Evolutionary conservation across 2,329 filamentous ascomycete genomes (phyloP).

Genomic region (Stachybotrys chlorohalonatus): DNA sequence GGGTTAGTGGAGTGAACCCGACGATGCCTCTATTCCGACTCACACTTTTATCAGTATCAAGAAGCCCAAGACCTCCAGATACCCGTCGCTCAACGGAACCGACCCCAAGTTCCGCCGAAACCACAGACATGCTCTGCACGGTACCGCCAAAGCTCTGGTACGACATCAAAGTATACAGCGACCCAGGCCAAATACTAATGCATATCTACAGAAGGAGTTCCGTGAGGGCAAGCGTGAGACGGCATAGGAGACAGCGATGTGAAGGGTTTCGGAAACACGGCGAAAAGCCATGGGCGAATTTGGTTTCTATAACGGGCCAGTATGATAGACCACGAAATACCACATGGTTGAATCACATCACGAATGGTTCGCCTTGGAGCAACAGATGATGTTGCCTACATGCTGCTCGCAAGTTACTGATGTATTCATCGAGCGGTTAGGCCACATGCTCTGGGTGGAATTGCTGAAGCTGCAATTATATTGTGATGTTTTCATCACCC

Average conservation of each 20-base stretch:
- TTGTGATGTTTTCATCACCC: no score
- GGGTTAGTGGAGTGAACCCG: conserved; percentile 58
- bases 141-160: conserved; percentile 97
- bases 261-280: conserved; percentile 1
- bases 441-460: no score
- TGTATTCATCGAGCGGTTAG: no score
- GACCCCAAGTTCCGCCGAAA: conserved; percentile 99
- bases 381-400: neutral
- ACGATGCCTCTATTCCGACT: neutral
- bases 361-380: neutral
- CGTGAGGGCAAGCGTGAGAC: conserved; percentile 91
- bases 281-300: neutral
- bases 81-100: conserved; percentile 96
- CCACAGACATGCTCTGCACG: conserved; percentile 99
- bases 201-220: conserved; percentile 72
- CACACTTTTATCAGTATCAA: conserved; percentile 66
- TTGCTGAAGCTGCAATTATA: no score
- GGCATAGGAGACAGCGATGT: conserved; percentile 46
- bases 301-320: neutral
- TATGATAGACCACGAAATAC: neutral
- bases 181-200: neutral
- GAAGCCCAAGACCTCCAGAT: conserved; percentile 99
- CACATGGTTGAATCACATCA: neutral
- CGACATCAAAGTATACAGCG: conserved; percentile 25
- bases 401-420: no score